phyloP scores from a whole-genome alignment of 352 stramenopile genomes.

The Phytophthora quininea region DNA sequence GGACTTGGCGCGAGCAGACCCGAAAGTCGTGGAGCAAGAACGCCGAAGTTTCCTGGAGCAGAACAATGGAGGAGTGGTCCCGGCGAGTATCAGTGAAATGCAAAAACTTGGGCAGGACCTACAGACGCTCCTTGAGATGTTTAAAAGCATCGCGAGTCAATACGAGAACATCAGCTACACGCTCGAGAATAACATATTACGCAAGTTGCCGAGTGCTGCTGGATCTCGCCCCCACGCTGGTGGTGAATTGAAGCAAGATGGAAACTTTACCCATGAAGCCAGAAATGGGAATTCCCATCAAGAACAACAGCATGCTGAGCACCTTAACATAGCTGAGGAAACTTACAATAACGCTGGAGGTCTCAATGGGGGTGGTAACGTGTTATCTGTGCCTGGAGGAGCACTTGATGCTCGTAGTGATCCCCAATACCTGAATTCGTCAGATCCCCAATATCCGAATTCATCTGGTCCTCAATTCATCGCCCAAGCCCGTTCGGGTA shows the following conservation, averaged over 20 bases:
- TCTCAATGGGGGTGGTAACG: neutral
- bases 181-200: conserved; percentile 43
- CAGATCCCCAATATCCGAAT: neutral
- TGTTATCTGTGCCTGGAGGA: neutral
- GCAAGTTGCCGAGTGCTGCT: conserved; percentile 13
- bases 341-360: neutral
- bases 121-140: conserved; percentile 62
- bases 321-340: neutral
- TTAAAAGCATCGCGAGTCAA: conserved; percentile 63
- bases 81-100: conserved; percentile 24
- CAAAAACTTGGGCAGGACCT: conserved; percentile 68
- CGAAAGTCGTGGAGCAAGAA: conserved; percentile 55
- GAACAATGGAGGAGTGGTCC: conserved; percentile 23
- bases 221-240: neutral
- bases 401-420: neutral
- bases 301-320: neutral
- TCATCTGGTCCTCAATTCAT: neutral
- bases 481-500: neutral
- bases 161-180: conserved; percentile 54
- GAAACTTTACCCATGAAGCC: neutral
- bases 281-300: neutral
- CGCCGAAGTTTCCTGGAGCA: conserved; percentile 57
- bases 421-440: neutral
- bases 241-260: neutral
- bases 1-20: conserved; percentile 64